Evolutionary conservation across 208 protist genomes (phyloP), one percentile per base, ranked within the genome.

Genomic region (Naegleria fowleri): DNA sequence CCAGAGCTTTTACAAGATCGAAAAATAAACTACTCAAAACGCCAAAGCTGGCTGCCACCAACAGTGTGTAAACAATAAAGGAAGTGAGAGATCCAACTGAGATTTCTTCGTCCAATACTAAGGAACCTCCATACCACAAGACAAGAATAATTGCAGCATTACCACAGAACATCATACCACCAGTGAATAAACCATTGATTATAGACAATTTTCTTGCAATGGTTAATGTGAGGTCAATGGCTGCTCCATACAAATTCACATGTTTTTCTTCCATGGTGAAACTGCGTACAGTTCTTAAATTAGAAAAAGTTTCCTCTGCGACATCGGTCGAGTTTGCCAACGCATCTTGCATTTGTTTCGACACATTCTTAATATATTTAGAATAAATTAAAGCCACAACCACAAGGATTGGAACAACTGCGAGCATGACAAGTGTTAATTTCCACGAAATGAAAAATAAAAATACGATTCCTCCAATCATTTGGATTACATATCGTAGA

Each of bases 211-310:
- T 76, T 76, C 38, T 90, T 48, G 33, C 86, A 5, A 90, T n/a
- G 39, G 5, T 7, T 15, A 43, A 76, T 43, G 51, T 41, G 3
- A 41, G 4, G n/a, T 76, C 38, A 76, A 90, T 90, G 22, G 43
- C 51, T 33, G 55, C 36, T 25, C 16, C 5, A 76, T 90, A 90
- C 36, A 33, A 16, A 33, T 19, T 59, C 29, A 39, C 38, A 15
- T 59, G 51, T 90, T 96, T 93, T 91, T 75, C 76, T 91, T 96
- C 94, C 16, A 93, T 89, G 33, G 93, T 94, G 91, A 97, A 97
- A n/a, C 95, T 92, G 48, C 95, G 94, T 39, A 97, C 95, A 22
- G 95, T 97, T 91, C 95, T 94, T 39, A 98, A 95, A 90, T 94
- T 95, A 29, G 93, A 92, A 52, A 98, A 90, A 7, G 95, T 93